Conservation (phyloP, 139 green algal genomes). For the Coelastrella sp. region DNA sequence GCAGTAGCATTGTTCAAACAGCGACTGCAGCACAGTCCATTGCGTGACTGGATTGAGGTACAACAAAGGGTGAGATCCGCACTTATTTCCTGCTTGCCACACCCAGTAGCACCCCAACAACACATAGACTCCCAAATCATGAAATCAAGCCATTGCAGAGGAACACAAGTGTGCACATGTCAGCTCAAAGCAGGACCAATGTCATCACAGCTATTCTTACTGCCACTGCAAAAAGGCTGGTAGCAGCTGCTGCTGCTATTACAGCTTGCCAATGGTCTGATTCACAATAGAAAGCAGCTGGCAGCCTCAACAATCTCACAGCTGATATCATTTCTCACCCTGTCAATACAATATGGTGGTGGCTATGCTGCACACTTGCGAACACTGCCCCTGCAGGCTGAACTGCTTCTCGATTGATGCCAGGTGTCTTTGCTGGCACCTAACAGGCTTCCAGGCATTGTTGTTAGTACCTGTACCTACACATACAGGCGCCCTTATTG, state of each 20-base stretch:
- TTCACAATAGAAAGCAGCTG: no score
- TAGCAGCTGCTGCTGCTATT: not conserved
- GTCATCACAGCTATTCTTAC: not conserved
- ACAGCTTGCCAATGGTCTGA: not conserved
- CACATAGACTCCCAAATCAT: not conserved
- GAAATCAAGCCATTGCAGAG: no score
- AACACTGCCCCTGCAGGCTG: no score
- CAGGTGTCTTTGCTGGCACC: not conserved
- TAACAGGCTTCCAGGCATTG: not conserved
- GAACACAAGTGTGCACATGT: not conserved
- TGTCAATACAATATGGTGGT: no score
- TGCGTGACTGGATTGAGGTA: conserved; percentile 55
- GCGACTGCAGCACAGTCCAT: conserved; percentile 53
- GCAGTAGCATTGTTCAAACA: conserved; percentile 67
- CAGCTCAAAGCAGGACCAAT: not conserved
- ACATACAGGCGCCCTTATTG: no score
- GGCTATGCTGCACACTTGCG: no score
- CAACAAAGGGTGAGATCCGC: conserved; percentile 56
- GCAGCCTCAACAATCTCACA: no score
- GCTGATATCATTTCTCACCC: no score
- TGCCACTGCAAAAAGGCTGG: not conserved
- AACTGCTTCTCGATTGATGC: no score
- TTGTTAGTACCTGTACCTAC: not conserved
- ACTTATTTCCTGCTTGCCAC: not conserved
- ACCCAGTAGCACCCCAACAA: not conserved